phyloP scores from a whole-genome alignment of 306 rosid genomes.

The Luffa acutangula region DNA sequence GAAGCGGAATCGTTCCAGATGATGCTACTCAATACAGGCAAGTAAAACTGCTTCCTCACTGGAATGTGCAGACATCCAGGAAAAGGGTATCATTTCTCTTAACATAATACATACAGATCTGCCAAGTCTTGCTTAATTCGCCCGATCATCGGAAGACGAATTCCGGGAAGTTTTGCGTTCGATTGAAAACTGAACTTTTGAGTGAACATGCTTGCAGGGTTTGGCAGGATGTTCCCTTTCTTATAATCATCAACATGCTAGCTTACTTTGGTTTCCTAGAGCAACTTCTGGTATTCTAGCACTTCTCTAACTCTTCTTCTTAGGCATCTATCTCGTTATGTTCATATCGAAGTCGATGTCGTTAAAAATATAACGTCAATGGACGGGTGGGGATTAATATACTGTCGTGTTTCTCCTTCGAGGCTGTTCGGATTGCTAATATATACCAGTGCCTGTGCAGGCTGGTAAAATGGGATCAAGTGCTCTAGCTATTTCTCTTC shows the following conservation, averaged over 20 bases:
- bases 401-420: not conserved
- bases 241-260: constrained; percentile 37
- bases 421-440: constrained; percentile 14
- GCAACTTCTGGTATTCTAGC: constrained; percentile 33
- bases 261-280: constrained; percentile 42
- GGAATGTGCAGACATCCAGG: not conserved
- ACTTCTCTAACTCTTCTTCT: not conserved
- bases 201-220: constrained; percentile 21
- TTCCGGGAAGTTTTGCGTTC: not conserved
- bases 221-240: constrained; percentile 43
- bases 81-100: not conserved
- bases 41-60: constrained; percentile 12
- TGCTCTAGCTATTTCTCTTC: constrained; percentile 66
- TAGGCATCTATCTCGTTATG: not conserved
- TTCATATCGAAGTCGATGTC: not conserved
- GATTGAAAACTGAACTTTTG: not conserved
- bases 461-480: constrained; percentile 51
- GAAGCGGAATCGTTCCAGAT: constrained; percentile 22
- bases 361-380: not conserved
- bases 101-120: not conserved
- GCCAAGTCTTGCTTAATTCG: not conserved
- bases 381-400: not conserved
- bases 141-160: not conserved
- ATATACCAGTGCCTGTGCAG: constrained; percentile 28
- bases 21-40: constrained; percentile 47